These are phyloP conservation scores for Citrus hindsii DNA, from an alignment of 345 rosid genomes.

Conservation along the genomic window DNA sequence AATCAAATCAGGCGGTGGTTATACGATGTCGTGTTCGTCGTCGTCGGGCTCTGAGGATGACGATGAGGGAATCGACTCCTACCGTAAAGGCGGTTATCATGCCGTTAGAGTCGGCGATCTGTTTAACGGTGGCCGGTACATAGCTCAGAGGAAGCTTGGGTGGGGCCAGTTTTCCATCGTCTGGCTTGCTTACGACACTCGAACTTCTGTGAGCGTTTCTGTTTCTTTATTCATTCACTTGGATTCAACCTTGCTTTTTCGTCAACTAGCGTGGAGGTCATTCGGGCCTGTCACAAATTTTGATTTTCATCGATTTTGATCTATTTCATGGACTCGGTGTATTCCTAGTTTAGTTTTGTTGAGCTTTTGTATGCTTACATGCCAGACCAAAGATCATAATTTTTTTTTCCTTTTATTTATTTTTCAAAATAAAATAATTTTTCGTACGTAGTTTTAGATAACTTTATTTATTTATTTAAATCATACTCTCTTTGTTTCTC, in stretches of 20 bases:
- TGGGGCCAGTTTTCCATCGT: slow-evolving; percentile 99
- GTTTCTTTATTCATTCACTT: slow-evolving; percentile 1
- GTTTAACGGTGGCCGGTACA: slow-evolving; percentile 78
- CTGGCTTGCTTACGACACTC: slow-evolving; percentile 96
- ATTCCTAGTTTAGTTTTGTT: neutral
- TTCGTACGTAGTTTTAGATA: neutral
- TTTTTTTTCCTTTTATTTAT: neutral
- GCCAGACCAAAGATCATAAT: neutral
- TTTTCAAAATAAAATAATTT: neutral
- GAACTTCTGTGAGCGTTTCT: slow-evolving; percentile 46
- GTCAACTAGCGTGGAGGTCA: neutral
- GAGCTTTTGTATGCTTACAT: neutral
- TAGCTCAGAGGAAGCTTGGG: slow-evolving; percentile 95
- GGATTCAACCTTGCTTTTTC: neutral
- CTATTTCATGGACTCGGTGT: neutral
- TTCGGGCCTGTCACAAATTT: neutral
- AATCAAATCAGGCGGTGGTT: neutral
- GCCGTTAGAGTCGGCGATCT: slow-evolving; percentile 95
- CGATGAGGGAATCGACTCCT: slow-evolving; percentile 87
- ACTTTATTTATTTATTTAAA: neutral
- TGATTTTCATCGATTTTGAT: neutral
- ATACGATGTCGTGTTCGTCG: slow-evolving; percentile 72
- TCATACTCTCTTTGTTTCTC: neutral
- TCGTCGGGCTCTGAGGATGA: slow-evolving; percentile 96
- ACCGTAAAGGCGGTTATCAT: slow-evolving; percentile 97